Percentiles rank a stretch among this genome's conserved stretches.
These are phyloP conservation scores for Solanum sejunctum DNA, from an alignment of 257 asterid genomes.

Conservation along the genomic window DNA sequence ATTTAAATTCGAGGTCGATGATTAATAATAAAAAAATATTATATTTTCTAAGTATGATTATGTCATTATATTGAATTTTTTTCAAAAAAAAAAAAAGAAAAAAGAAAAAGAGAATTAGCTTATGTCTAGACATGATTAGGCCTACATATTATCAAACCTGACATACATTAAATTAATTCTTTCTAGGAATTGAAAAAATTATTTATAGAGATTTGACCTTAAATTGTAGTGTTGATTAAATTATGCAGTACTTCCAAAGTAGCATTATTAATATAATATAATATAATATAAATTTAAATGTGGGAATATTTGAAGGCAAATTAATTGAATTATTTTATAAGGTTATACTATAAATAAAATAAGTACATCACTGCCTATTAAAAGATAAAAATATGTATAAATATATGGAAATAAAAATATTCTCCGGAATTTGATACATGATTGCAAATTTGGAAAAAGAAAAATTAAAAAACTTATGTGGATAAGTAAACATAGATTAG, in stretches of 20 bases:
- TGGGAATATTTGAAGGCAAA: neutral
- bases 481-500: too few relatives aligned
- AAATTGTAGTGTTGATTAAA: neutral
- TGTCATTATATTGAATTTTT: too few relatives aligned
- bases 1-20: fast-evolving
- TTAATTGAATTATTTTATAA: conserved; percentile 1
- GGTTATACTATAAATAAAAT: neutral
- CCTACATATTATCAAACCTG: neutral
- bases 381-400: neutral
- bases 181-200: neutral
- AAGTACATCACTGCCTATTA: neutral
- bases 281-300: neutral
- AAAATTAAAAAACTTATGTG: too few relatives aligned
- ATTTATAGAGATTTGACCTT: neutral
- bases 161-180: neutral
- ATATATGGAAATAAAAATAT: neutral
- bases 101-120: neutral
- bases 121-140: neutral
- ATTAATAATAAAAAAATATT: neutral
- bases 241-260: neutral
- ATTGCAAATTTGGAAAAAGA: too few relatives aligned
- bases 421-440: neutral
- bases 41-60: neutral
- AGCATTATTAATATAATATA: neutral
- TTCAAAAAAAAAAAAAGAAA: too few relatives aligned